phyloP scores from a whole-genome alignment of 2,329 filamentous ascomycete species.

The Rhynchosporium graminicola region DNA sequence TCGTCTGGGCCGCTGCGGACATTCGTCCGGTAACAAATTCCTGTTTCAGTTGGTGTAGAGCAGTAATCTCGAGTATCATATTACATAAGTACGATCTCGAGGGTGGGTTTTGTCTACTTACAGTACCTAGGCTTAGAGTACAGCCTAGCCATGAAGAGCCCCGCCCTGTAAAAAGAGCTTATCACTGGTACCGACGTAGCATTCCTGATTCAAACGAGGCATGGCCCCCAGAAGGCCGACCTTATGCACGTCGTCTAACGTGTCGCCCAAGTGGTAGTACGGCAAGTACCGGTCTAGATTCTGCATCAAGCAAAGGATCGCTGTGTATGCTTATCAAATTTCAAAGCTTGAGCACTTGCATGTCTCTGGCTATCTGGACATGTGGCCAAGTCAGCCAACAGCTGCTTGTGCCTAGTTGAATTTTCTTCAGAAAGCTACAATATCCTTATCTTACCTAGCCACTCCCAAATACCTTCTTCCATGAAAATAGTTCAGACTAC shows the following conservation, averaged over 20 bases:
- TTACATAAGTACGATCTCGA: not conserved
- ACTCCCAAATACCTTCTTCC: not conserved
- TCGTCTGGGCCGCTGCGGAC: slow-evolving; percentile 1
- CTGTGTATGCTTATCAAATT: slow-evolving; percentile 6
- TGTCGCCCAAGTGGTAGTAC: slow-evolving; percentile 10
- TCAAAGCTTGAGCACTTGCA: slow-evolving; percentile 10
- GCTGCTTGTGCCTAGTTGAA: slow-evolving; percentile 6
- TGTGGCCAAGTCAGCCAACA: too few relatives aligned
- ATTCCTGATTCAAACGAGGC: not conserved
- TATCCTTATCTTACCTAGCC: slow-evolving; percentile 6
- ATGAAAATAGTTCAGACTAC: too few relatives aligned
- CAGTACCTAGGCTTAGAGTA: not conserved
- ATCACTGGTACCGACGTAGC: not conserved
- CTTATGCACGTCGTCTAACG: slow-evolving; percentile 15
- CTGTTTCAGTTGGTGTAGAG: not conserved
- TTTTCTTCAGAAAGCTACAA: not conserved
- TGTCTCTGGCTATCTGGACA: not conserved
- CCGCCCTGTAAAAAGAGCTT: slow-evolving; percentile 6
- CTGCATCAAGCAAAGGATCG: slow-evolving; percentile 6
- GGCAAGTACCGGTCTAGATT: slow-evolving; percentile 7
- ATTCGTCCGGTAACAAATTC: not conserved
- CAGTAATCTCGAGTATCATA: not conserved
- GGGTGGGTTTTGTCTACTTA: not conserved
- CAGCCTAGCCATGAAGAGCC: not conserved
- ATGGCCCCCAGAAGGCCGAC: not conserved